Percentiles rank a stretch among this genome's conserved stretches.
Evolutionary conservation across 345 rosid species (phyloP).

Genomic region (Garcia nutans): DNA sequence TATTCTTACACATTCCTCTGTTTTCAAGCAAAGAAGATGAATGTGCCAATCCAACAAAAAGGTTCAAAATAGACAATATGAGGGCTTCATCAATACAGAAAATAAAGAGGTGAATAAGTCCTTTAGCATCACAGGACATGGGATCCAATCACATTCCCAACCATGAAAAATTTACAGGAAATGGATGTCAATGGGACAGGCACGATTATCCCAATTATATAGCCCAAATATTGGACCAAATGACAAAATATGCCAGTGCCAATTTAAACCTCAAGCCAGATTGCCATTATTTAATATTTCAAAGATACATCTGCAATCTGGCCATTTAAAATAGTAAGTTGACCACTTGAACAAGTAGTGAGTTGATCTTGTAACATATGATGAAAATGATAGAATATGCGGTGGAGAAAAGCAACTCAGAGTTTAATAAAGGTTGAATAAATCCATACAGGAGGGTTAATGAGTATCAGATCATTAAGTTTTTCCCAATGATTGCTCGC

Average conservation of each 20-base stretch:
- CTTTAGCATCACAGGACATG: neutral
- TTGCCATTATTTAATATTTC: neutral
- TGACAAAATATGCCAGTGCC: neutral
- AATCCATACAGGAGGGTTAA: conserved; percentile 80
- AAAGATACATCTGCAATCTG: neutral
- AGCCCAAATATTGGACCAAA: neutral
- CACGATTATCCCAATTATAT: neutral
- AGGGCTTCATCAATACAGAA: neutral
- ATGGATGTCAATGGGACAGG: neutral
- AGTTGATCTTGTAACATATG: neutral
- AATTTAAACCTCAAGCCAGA: neutral
- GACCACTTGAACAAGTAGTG: neutral
- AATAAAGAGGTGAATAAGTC: neutral
- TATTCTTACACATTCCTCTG: neutral
- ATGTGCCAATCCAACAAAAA: neutral
- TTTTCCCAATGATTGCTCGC: conserved; percentile 66
- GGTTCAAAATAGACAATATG: neutral
- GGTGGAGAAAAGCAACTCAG: conserved; percentile 4
- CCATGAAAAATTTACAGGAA: neutral
- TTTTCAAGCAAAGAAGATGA: neutral
- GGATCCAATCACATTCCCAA: neutral
- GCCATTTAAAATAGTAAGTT: neutral
- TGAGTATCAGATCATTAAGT: conserved; percentile 67
- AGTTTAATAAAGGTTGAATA: conserved; percentile 18
- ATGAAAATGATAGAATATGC: neutral